phyloP scores from a whole-genome alignment of 345 rosid genomes.

The Arabidopsis suecica region DNA sequence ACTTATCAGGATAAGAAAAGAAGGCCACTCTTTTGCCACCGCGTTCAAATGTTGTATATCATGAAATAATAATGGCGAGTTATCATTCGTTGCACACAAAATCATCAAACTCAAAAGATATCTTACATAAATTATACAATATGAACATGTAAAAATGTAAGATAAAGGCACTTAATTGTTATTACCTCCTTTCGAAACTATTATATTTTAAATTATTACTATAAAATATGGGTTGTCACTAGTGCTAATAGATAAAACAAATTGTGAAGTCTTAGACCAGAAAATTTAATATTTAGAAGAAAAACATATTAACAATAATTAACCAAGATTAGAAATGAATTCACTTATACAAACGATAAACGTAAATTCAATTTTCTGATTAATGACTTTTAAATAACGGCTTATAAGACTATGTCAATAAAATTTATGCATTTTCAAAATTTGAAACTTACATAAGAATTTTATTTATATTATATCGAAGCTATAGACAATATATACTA shows the following conservation, averaged over 20 bases:
- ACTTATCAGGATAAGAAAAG: constrained; percentile 41
- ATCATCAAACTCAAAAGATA: neutral
- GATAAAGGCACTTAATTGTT: constrained; percentile 12
- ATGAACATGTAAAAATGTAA: constrained; percentile 25
- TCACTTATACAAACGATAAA: too few species aligned
- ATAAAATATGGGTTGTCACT: constrained; percentile 7
- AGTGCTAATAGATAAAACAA: neutral
- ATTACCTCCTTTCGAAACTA: neutral
- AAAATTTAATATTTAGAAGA: too few species aligned
- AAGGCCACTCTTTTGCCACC: constrained; percentile 30
- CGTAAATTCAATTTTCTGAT: too few species aligned
- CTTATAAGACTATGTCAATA: too few species aligned
- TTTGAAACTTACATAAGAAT: too few species aligned
- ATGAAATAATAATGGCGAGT: constrained; percentile 29
- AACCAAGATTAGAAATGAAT: too few species aligned
- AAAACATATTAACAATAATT: too few species aligned
- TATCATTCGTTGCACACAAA: constrained; percentile 21
- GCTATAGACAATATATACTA: too few species aligned
- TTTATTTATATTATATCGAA: too few species aligned
- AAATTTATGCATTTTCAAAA: too few species aligned
- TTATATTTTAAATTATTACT: neutral
- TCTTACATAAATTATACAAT: constrained; percentile 5
- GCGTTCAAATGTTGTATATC: constrained; percentile 14
- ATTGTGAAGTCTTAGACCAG: too few species aligned
- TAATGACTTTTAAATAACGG: too few species aligned